These are phyloP conservation scores for Lantana camara DNA, from an alignment of 257 asterid species.

Conservation along the genomic window DNA sequence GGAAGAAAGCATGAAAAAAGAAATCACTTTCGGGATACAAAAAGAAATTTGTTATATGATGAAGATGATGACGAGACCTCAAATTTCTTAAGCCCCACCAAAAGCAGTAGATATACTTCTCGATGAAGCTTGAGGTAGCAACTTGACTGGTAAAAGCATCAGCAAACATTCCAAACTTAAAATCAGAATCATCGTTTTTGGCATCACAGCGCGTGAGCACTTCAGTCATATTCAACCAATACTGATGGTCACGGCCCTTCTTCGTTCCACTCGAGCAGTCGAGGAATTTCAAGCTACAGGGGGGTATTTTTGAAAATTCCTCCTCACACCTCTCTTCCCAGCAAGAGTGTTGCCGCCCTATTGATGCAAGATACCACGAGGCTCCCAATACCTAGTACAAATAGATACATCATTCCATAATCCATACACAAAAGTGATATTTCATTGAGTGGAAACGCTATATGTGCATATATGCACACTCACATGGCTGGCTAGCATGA, in stretches of 20 bases:
- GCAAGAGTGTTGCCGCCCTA: constrained; percentile 85
- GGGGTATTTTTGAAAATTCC: constrained; percentile 46
- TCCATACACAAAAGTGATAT: neutral
- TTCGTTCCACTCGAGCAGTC: constrained; percentile 45
- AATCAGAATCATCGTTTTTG: constrained; percentile 67
- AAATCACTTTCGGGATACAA: no score
- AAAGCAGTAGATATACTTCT: constrained; percentile 85
- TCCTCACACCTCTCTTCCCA: constrained; percentile 63
- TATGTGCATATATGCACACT: no score
- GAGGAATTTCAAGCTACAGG: constrained; percentile 54
- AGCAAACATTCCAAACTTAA: constrained; percentile 96
- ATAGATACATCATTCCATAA: no score
- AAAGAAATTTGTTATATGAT: no score
- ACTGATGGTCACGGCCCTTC: constrained; percentile 29
- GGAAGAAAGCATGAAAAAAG: neutral
- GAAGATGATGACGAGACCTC: constrained; percentile 49
- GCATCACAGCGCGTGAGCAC: constrained; percentile 70
- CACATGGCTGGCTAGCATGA: constrained; percentile 91
- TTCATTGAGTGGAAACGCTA: neutral
- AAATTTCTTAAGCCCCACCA: constrained; percentile 99
- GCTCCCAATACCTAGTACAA: constrained; percentile 76
- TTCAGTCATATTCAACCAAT: constrained; percentile 68
- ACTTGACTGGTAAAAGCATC: constrained; percentile 83
- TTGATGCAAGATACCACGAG: constrained; percentile 89
- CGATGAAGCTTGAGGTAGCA: constrained; percentile 65